A percentile compares a stretch with the other conserved stretches of the same genome.
These are phyloP conservation scores for Micractinium sp. DNA, from an alignment of 139 green algal species.

Conservation along the genomic window DNA sequence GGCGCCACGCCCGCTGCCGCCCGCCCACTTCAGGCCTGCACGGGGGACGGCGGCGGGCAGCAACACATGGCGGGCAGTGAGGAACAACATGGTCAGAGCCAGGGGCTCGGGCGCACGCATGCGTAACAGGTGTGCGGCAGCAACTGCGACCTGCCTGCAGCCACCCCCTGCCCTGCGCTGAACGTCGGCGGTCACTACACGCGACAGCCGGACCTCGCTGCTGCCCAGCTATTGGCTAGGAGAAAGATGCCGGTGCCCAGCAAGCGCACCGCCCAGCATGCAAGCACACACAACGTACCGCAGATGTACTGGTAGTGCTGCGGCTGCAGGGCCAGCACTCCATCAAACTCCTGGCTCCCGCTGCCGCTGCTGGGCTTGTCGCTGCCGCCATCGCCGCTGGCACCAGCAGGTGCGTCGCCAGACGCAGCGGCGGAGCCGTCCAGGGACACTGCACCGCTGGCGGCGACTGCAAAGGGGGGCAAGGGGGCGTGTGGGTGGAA, in stretches of 20 bases:
- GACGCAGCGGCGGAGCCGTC: background rate
- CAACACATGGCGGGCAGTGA: background rate
- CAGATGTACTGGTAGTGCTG: slow-evolving; percentile 52
- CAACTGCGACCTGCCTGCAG: background rate
- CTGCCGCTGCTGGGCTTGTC: background rate
- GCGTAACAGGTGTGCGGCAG: background rate
- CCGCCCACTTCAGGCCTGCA: slow-evolving; percentile 40
- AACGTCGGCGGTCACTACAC: background rate
- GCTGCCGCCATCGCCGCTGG: background rate
- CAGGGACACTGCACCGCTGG: background rate
- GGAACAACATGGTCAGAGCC: background rate
- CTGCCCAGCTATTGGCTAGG: too few relatives aligned
- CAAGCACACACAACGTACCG: background rate
- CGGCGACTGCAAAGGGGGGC: background rate
- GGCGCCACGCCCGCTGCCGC: background rate
- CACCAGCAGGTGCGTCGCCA: background rate
- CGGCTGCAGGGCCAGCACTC: slow-evolving; percentile 34
- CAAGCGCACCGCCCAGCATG: background rate
- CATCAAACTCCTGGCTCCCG: slow-evolving; percentile 32
- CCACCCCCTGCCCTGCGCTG: background rate
- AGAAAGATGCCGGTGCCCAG: too few relatives aligned
- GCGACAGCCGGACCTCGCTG: too few relatives aligned
- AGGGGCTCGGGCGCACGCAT: background rate
- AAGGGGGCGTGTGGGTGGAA: too few relatives aligned
- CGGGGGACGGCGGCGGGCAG: background rate